phyloP scores from a whole-genome alignment of 352 stramenopile genomes.

The Phytophthora citrophthora region DNA sequence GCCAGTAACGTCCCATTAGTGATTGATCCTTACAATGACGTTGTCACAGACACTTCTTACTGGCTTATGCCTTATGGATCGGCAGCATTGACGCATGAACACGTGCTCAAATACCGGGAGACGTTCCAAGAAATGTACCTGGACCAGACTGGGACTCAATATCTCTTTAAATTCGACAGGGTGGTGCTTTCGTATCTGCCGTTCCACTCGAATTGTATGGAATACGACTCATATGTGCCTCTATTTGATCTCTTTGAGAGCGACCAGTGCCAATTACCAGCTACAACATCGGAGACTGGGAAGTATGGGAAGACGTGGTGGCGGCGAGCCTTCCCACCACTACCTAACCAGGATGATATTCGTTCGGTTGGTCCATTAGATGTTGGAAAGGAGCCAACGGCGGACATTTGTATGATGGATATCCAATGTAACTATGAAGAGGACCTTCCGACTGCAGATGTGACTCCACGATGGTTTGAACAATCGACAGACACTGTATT shows the following conservation, averaged over 20 bases:
- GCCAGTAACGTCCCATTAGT: conserved; percentile 67
- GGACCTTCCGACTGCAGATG: conserved; percentile 84
- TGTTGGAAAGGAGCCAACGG: conserved; percentile 87
- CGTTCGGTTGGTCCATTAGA: conserved; percentile 88
- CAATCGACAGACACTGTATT: conserved; percentile 85
- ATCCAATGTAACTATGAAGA: conserved; percentile 96
- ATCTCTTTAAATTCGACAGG: conserved; percentile 80
- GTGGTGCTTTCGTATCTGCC: conserved; percentile 95
- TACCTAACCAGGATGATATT: conserved; percentile 96
- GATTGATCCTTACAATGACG: conserved; percentile 70
- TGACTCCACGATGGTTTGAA: conserved; percentile 97
- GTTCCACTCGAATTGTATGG: conserved; percentile 96
- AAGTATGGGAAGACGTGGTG: conserved; percentile 74
- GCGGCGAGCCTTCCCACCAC: conserved; percentile 71
- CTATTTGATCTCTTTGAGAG: conserved; percentile 94
- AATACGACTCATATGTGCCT: conserved; percentile 96
- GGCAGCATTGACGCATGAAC: conserved; percentile 78
- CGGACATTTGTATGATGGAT: conserved; percentile 91
- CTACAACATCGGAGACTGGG: conserved; percentile 71
- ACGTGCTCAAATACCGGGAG: conserved; percentile 95
- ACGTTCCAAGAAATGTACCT: conserved; percentile 93
- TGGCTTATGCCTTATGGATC: conserved; percentile 80
- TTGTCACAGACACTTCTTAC: conserved; percentile 61
- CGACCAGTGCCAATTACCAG: conserved; percentile 90
- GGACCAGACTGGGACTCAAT: conserved; percentile 56